Evolutionary conservation across 306 rosid genomes (phyloP), one percentile per base, ranked within the genome.

Genomic region (Chamaecrista fasciculata): DNA sequence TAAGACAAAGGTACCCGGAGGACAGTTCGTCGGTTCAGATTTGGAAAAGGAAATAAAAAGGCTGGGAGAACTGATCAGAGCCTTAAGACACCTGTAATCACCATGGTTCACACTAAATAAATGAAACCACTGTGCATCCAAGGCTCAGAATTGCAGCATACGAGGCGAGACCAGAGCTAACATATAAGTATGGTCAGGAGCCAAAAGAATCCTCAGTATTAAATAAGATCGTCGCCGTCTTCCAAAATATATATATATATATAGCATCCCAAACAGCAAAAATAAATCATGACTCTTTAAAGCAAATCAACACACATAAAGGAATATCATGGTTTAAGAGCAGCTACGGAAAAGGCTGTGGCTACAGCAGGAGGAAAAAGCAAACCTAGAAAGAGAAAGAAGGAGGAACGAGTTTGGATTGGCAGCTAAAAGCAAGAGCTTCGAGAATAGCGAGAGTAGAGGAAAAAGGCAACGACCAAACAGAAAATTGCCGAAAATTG

Each of bases 351-450:
- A 73, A 77, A 85, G 71, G 78, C 46, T 58, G 64, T 44, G 1
- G 26, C 26, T 8, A 33, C 44, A 33, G 43, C 65, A 34, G 34
- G 7, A 19, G 9, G 8, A 59, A 59, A 59, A 59, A 12, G 46
- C 69, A 34, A 82, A 75, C 67, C 81, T 51, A 75, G 70, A 73
- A 72, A 66, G 49, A 67, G 64, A 66, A 51, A 61, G 42, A 60
- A 49, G 24, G 29, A 5, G 23, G 8, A 50, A 78, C 71, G 53
- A 48, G 84, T n/a, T 57, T 8, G 63, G 42, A 78, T 24, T 61
- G 78, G 39, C 70, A 67, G 73, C 20, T n/a, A 61, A 40, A 61
- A 34, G 71, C 70, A 70, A 24, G 37, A 47, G 56, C 69, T 29
- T 55, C 40, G 21, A 25, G 58, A 71, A 19, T 14, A 15, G 69